Conservation (phyloP, 768 basidiomycete genomes). For the Amanita inopinata region DNA sequence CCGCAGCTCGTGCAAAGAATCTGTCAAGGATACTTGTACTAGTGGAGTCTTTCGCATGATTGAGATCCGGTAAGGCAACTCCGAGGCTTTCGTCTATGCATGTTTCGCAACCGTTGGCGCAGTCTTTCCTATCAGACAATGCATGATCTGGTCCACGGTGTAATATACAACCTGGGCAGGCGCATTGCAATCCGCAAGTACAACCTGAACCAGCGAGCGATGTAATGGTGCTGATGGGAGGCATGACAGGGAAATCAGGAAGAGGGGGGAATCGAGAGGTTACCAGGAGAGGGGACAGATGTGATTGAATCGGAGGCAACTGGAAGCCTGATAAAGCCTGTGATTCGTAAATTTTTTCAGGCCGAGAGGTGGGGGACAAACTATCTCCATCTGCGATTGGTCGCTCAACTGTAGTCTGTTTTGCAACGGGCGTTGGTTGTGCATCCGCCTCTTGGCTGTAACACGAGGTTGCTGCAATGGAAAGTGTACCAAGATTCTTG, state of each 20-base stretch:
- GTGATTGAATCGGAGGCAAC: conserved; percentile 38
- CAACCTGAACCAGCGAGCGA: conserved; percentile 63
- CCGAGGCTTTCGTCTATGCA: conserved; percentile 54
- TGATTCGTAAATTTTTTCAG: conserved; percentile 7
- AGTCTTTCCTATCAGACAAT: conserved; percentile 34
- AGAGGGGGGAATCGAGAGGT: conserved; percentile 17
- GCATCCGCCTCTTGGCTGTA: conserved; percentile 12
- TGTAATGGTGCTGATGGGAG: conserved; percentile 46
- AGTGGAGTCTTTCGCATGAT: conserved; percentile 6
- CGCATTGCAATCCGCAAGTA: conserved; percentile 59
- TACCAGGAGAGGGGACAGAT: conserved; percentile 16
- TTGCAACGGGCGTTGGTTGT: conserved; percentile 4
- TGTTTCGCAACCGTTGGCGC: conserved; percentile 46
- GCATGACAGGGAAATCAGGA: conserved; percentile 47
- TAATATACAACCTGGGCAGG: conserved; percentile 64
- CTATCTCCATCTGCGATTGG: too few relatives aligned
- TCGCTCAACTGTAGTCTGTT: not conserved
- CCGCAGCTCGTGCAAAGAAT: conserved; percentile 62
- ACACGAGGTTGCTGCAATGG: conserved; percentile 27
- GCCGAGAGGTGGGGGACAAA: too few relatives aligned
- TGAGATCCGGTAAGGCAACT: conserved; percentile 14
- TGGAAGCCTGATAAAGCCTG: conserved; percentile 24
- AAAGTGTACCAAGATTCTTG: conserved; percentile 23
- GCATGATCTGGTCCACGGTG: conserved; percentile 50
- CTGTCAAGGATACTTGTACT: conserved; percentile 37